Evolutionary conservation across 2,329 filamentous ascomycete genomes (phyloP).

Genomic region (Kalaharituber pfeilii): DNA sequence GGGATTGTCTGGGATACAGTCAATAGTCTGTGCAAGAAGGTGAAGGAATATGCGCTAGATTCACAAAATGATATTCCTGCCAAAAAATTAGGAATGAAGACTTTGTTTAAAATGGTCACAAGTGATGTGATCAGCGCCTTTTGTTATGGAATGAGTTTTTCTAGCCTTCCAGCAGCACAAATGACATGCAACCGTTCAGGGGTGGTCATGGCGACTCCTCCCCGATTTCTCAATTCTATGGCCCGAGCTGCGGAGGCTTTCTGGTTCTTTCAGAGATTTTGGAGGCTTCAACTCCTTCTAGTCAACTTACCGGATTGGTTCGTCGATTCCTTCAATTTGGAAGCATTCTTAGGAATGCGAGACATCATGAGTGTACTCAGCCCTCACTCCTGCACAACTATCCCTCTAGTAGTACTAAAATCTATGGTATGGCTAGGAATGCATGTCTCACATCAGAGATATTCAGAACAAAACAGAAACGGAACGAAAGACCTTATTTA

Average conservation of each 20-base stretch:
- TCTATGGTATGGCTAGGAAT: not conserved
- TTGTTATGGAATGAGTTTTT: not conserved
- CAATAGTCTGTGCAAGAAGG: slow-evolving; percentile 1
- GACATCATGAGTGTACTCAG: not conserved
- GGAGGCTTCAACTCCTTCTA: not conserved
- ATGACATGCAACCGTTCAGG: not conserved
- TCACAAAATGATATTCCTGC: not conserved
- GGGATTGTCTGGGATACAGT: slow-evolving; percentile 27
- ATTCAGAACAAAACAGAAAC: not conserved
- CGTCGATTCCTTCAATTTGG: not conserved
- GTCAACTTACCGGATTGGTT: not conserved
- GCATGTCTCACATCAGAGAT: not conserved
- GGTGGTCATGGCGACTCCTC: not conserved
- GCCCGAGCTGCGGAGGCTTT: not conserved
- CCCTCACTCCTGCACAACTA: not conserved
- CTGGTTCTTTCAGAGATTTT: not conserved
- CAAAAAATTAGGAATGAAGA: not conserved
- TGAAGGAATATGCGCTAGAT: not conserved
- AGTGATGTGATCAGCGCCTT: not conserved
- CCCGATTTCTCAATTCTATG: not conserved
- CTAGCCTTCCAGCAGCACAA: not conserved
- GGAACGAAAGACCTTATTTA: not conserved
- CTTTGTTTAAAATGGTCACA: not conserved
- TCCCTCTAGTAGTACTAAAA: not conserved
- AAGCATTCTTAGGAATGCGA: not conserved